A percentile compares a stretch with the other conserved stretches of the same genome.
phyloP scores from a whole-genome alignment of 495 filamentous ascomycete species.

The Aspergillus leporis region DNA sequence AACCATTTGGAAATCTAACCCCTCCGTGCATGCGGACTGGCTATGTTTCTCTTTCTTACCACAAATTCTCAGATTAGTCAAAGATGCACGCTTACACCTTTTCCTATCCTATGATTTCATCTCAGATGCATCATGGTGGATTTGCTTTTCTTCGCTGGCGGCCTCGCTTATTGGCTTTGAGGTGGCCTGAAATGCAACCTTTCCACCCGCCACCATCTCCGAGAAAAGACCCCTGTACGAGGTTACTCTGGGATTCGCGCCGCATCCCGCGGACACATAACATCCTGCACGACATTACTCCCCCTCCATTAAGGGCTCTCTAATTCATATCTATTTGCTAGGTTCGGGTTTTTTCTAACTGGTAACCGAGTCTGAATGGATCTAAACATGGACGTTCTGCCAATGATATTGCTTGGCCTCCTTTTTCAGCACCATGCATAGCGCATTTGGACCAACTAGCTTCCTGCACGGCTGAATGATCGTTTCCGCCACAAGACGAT shows the following conservation, averaged over 20 bases:
- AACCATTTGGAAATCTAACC: background rate
- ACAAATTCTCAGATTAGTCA: background rate
- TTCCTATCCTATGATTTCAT: background rate
- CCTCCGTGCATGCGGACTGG: background rate
- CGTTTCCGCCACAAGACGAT: conserved; percentile 24
- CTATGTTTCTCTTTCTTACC: background rate
- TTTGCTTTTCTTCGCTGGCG: background rate
- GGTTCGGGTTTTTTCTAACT: conserved; percentile 9
- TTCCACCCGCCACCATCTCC: conserved; percentile 4
- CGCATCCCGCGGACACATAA: conserved; percentile 21
- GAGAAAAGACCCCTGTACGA: conserved; percentile 21
- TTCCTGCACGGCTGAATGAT: conserved; percentile 26
- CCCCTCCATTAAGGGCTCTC: conserved; percentile 13
- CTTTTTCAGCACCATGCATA: conserved; percentile 20
- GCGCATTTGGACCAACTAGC: conserved; percentile 28
- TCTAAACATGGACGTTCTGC: conserved; percentile 13
- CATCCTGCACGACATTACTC: conserved; percentile 29
- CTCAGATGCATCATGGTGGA: conserved; percentile 2
- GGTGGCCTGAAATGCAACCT: conserved; percentile 26
- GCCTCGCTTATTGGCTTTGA: background rate
- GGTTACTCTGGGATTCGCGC: conserved; percentile 27
- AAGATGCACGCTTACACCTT: background rate
- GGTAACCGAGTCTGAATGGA: conserved; percentile 6
- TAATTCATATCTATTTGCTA: conserved; percentile 9
- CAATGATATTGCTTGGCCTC: conserved; percentile 19